Percentiles rank a stretch among this genome's conserved stretches.
phyloP scores from a whole-genome alignment of 805 yeast genomes.

The Cephaloascus fragrans region DNA sequence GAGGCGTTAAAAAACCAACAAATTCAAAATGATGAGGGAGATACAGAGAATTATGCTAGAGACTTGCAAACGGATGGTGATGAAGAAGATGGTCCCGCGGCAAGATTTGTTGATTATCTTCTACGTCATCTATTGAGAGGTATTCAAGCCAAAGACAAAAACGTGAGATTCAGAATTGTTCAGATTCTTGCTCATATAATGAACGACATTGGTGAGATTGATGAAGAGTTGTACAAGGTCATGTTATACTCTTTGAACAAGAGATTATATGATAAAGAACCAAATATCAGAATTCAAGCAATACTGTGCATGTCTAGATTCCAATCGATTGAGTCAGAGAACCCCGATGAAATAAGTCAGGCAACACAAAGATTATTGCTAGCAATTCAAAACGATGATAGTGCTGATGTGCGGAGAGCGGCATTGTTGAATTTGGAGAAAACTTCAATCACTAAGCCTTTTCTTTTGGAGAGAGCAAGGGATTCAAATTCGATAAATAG shows the following conservation, averaged over 20 bases:
- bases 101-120: conserved; percentile 48
- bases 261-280: conserved; percentile 67
- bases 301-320: conserved; percentile 70
- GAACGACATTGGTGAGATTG: conserved; percentile 65
- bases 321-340: conserved; percentile 46
- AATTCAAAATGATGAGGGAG: conserved; percentile 15
- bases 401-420: conserved; percentile 84
- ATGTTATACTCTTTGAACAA: conserved; percentile 51
- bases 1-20: conserved; percentile 6
- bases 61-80: conserved; percentile 14
- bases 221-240: conserved; percentile 57
- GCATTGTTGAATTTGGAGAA: conserved; percentile 65
- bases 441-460: conserved; percentile 40
- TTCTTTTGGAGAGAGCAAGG: conserved; percentile 70
- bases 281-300: conserved; percentile 75
- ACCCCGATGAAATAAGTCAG: conserved; percentile 27
- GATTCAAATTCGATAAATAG: conserved; percentile 69
- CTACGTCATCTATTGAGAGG: conserved; percentile 70
- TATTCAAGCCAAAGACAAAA: conserved; percentile 62
- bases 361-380: conserved; percentile 36
- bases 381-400: conserved; percentile 68
- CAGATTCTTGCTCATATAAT: conserved; percentile 67
- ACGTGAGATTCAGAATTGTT: conserved; percentile 71
- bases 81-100: conserved; percentile 30
- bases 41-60: conserved; percentile 9